phyloP scores from a whole-genome alignment of 2,329 filamentous ascomycete species.

The Colletotrichum sp. region DNA sequence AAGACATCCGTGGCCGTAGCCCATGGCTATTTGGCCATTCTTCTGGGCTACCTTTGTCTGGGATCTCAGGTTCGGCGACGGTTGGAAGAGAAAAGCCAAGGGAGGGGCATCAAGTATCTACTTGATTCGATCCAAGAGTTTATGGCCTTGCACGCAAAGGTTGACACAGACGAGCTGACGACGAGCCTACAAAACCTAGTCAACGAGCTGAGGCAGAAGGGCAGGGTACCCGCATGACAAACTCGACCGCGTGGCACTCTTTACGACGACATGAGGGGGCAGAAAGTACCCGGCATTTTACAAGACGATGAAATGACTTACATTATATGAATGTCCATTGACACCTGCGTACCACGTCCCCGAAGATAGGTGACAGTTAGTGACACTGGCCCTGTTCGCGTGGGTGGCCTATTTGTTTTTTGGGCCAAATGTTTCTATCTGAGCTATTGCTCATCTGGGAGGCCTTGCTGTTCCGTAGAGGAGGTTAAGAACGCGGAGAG shows the following conservation, averaged over 20 bases:
- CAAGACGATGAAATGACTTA: background rate
- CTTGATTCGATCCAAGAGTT: slow-evolving; percentile 61
- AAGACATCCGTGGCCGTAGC: slow-evolving; percentile 83
- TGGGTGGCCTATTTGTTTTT: background rate
- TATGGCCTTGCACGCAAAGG: slow-evolving; percentile 54
- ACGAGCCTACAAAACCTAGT: slow-evolving; percentile 39
- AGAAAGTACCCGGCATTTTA: background rate
- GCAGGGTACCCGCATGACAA: background rate
- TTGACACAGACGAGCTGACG: slow-evolving; percentile 47
- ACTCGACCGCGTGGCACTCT: background rate
- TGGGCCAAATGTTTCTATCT: background rate
- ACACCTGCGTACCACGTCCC: background rate
- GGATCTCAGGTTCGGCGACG: slow-evolving; percentile 47
- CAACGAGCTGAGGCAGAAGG: slow-evolving; percentile 33
- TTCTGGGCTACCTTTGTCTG: slow-evolving; percentile 82
- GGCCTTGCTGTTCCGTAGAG: background rate
- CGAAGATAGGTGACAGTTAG: background rate
- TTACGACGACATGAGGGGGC: background rate
- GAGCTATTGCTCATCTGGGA: background rate
- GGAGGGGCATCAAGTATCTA: slow-evolving; percentile 49
- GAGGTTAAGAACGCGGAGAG: background rate
- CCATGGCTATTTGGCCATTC: slow-evolving; percentile 83
- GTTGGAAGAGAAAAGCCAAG: slow-evolving; percentile 46
- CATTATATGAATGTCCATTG: background rate
- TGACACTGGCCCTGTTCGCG: background rate